These are phyloP conservation scores for Colletotrichum godetiae DNA, from an alignment of 2,329 filamentous ascomycete genomes.

Conservation along the genomic window DNA sequence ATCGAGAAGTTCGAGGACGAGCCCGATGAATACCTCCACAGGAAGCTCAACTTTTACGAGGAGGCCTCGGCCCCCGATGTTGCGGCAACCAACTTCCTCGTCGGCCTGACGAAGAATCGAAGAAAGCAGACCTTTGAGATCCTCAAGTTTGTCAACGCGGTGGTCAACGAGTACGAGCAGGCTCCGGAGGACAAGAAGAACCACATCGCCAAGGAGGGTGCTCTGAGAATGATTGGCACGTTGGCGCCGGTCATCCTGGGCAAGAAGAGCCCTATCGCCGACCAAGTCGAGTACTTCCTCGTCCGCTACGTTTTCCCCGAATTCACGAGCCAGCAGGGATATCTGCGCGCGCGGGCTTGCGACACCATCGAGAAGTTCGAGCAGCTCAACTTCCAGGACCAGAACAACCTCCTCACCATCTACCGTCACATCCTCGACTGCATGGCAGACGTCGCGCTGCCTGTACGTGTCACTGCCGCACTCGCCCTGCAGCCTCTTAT, in stretches of 20 bases:
- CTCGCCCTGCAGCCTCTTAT: conserved; percentile 96
- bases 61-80: conserved; percentile 96
- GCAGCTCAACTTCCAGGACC: conserved; percentile 95
- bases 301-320: conserved; percentile 98
- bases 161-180: conserved; percentile 92
- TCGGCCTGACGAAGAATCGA: conserved; percentile 92
- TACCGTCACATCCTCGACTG: conserved; percentile 97
- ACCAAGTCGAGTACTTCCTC: conserved; percentile 98
- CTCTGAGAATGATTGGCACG: conserved; percentile 95
- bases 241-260: conserved; percentile 92
- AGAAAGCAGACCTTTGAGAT: conserved; percentile 97
- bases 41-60: conserved; percentile 98
- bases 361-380: conserved; percentile 99
- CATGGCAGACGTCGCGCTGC: conserved; percentile 93
- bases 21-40: conserved; percentile 95
- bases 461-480: conserved; percentile 93
- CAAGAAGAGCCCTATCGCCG: conserved; percentile 98
- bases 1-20: conserved; percentile 94
- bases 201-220: conserved; percentile 95
- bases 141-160: conserved; percentile 91
- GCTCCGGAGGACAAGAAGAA: conserved; percentile 91
- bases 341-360: conserved; percentile 92
- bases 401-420: conserved; percentile 93
- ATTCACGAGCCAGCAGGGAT: conserved; percentile 92
- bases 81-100: conserved; percentile 94